A percentile compares a stretch with the other conserved stretches of the same genome.
Conservation (phyloP, 495 filamentous ascomycete species). For the Podospora tetraspora region DNA sequence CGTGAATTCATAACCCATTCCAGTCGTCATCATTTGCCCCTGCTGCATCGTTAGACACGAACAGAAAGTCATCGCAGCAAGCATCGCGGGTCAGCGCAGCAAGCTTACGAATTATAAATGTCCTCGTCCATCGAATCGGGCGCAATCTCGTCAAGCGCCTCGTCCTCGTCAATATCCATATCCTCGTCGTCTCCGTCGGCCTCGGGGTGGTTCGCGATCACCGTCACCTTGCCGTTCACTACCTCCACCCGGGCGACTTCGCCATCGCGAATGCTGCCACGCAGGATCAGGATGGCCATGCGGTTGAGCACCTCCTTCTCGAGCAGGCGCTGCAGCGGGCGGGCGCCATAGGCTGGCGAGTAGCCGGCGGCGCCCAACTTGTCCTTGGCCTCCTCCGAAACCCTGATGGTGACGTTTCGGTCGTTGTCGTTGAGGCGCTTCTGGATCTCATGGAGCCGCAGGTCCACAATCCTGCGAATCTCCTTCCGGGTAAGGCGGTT, state of each 20-base stretch:
- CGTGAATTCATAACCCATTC: conserved; percentile 6
- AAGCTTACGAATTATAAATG: conserved; percentile 54
- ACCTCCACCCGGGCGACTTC: conserved; percentile 75
- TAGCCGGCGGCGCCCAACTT: conserved; percentile 87
- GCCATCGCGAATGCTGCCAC: conserved; percentile 77
- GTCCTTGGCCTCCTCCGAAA: conserved; percentile 77
- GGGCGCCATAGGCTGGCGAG: conserved; percentile 87
- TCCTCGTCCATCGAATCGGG: conserved; percentile 70
- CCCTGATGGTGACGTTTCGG: conserved; percentile 71
- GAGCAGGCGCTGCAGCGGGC: conserved; percentile 81
- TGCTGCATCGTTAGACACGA: conserved; percentile 2
- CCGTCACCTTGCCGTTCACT: conserved; percentile 62
- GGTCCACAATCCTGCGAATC: conserved; percentile 93
- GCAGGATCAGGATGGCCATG: conserved; percentile 81
- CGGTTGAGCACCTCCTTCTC: conserved; percentile 95
- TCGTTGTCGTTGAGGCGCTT: conserved; percentile 74
- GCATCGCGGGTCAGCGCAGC: conserved; percentile 3
- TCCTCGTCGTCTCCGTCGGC: conserved; percentile 61
- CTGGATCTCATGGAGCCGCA: conserved; percentile 85
- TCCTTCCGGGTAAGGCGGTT: conserved; percentile 85
- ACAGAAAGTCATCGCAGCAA: conserved; percentile 1
- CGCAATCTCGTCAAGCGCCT: conserved; percentile 61
- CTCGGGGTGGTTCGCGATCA: conserved; percentile 74
- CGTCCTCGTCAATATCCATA: conserved; percentile 58
- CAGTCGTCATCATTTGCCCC: conserved; percentile 5